A percentile compares a stretch with the other conserved stretches of the same genome.
phyloP scores from a whole-genome alignment of 139 green algal genomes.

The Pleodorina starrii region DNA sequence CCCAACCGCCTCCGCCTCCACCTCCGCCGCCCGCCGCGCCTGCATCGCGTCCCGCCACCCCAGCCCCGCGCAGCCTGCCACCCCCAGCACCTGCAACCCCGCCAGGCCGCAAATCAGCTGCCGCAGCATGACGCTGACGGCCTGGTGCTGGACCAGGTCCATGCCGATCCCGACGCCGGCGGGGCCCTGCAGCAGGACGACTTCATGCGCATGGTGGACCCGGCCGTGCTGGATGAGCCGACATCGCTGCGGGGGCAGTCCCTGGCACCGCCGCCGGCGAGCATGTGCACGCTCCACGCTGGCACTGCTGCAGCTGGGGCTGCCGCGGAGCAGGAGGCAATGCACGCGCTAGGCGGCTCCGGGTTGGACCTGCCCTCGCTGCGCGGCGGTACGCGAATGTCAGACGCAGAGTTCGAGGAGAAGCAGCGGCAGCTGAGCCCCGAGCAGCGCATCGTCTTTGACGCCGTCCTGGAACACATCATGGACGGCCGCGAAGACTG shows the following conservation, averaged over 20 bases:
- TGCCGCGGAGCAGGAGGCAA: not conserved
- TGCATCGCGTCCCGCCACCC: not conserved
- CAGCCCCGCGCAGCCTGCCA: not conserved
- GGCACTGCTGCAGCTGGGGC: not conserved
- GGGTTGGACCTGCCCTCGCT: not conserved
- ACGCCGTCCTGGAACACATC: not conserved
- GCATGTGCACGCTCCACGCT: not conserved
- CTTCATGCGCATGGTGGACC: not conserved
- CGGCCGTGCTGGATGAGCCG: not conserved
- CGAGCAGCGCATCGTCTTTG: not conserved
- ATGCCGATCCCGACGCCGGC: not conserved
- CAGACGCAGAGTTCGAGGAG: not conserved
- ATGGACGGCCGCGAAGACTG: not conserved
- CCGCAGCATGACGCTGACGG: not conserved
- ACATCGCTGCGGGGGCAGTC: not conserved
- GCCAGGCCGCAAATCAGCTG: not conserved
- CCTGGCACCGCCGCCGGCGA: not conserved
- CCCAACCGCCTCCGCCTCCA: no score
- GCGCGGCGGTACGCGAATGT: not conserved
- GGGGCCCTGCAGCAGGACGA: not conserved
- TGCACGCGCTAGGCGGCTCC: no score
- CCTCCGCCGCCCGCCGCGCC: not conserved
- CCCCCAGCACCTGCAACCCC: constrained; percentile 6
- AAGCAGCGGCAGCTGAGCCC: not conserved
- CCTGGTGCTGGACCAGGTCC: constrained; percentile 13